phyloP scores from a whole-genome alignment of 257 asterid genomes.

The Capsicum chinense region DNA sequence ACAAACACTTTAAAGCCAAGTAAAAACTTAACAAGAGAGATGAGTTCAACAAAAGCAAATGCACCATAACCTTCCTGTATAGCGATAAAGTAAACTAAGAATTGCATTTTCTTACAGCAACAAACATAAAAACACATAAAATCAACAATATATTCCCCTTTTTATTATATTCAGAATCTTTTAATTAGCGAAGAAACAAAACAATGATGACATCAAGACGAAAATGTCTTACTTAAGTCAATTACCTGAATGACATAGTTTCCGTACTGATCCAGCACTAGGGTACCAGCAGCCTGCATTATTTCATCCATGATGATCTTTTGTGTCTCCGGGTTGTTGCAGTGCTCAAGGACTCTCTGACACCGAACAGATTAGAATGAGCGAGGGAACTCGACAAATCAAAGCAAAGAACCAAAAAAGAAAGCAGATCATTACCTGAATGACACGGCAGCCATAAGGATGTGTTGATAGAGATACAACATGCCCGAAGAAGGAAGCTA shows the following conservation, averaged over 20 bases:
- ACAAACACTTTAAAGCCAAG: background rate
- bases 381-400: background rate
- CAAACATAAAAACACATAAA: background rate
- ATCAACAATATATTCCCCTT: background rate
- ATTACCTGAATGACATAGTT: conserved; percentile 92
- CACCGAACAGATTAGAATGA: conserved; percentile 15
- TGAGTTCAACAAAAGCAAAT: background rate
- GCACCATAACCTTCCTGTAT: background rate
- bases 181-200: background rate
- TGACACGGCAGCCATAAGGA: conserved; percentile 93
- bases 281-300: conserved; percentile 65
- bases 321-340: conserved; percentile 63
- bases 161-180: background rate
- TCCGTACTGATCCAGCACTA: conserved; percentile 87
- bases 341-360: conserved; percentile 89
- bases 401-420: conserved; percentile 22
- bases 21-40: background rate
- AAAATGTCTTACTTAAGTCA: background rate
- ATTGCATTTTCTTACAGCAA: too few relatives aligned
- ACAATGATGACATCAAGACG: background rate
- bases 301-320: conserved; percentile 72
- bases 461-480: conserved; percentile 77
- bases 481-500: conserved; percentile 73
- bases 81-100: background rate
- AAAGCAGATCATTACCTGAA: conserved; percentile 63